These are phyloP conservation scores for Craterostigma plantagineum DNA, from an alignment of 257 asterid species.

Conservation along the genomic window DNA sequence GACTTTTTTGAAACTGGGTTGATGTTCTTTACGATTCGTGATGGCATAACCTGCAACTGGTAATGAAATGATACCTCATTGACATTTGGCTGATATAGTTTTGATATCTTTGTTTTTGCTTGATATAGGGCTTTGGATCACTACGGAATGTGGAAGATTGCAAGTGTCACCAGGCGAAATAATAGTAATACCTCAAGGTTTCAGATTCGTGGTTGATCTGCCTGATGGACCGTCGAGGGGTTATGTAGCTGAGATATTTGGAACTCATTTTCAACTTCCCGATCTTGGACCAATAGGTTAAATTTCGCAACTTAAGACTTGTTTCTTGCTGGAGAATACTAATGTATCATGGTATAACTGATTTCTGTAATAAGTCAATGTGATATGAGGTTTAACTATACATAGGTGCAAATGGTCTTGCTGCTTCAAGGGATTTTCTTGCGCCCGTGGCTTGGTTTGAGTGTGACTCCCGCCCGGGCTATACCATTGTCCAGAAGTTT, in stretches of 20 bases:
- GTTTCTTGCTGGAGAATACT: too few relatives aligned
- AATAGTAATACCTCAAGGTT: conserved; percentile 77
- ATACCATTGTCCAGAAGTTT: conserved; percentile 73
- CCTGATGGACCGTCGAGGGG: conserved; percentile 94
- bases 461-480: conserved; percentile 43
- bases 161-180: conserved; percentile 76
- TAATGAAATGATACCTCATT: too few relatives aligned
- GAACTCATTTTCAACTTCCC: conserved; percentile 93
- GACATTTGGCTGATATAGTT: too few relatives aligned
- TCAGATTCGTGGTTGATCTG: conserved; percentile 61
- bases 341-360: background rate
- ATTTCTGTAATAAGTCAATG: background rate
- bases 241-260: conserved; percentile 78
- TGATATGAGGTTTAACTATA: conserved; percentile 3
- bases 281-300: conserved; percentile 96
- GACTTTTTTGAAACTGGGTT: too few relatives aligned
- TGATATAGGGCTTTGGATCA: conserved; percentile 64
- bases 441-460: conserved; percentile 86
- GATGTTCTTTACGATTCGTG: too few relatives aligned
- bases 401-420: conserved; percentile 95
- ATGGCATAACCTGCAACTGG: too few relatives aligned
- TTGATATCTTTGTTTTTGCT: too few relatives aligned
- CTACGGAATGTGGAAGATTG: conserved; percentile 82
- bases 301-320: too few relatives aligned
- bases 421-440: conserved; percentile 85